phyloP scores from a whole-genome alignment of 768 basidiomycete genomes.

The Pleurotus cornucopiae region DNA sequence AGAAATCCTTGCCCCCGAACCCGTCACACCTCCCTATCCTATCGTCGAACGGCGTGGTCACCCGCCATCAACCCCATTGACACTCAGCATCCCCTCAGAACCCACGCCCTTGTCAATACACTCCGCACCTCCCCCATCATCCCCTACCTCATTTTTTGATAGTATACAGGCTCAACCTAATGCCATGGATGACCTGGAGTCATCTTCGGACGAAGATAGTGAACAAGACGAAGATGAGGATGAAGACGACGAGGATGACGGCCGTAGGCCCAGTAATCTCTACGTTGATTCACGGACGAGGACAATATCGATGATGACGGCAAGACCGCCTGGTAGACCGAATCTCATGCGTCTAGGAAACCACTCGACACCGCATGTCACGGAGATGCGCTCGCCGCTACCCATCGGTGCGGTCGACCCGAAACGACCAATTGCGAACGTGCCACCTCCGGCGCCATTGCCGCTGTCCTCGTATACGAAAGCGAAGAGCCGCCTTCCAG shows the following conservation, averaged over 20 bases:
- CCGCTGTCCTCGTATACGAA: constrained; percentile 41
- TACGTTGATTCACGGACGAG: constrained; percentile 31
- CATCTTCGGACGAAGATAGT: constrained; percentile 47
- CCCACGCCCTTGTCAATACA: constrained; percentile 42
- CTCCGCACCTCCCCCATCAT: constrained; percentile 60
- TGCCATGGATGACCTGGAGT: constrained; percentile 71
- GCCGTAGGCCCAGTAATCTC: constrained; percentile 15
- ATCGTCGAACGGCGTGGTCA: constrained; percentile 26
- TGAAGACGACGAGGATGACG: constrained; percentile 22
- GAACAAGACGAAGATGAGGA: constrained; percentile 34
- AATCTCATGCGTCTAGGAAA: constrained; percentile 64
- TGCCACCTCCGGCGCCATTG: constrained; percentile 37
- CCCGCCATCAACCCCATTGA: constrained; percentile 21
- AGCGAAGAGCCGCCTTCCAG: constrained; percentile 33
- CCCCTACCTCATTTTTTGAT: constrained; percentile 74
- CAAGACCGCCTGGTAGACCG: constrained; percentile 25
- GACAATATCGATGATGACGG: constrained; percentile 31
- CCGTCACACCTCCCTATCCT: constrained; percentile 39
- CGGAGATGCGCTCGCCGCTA: constrained; percentile 30
- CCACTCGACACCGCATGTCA: constrained; percentile 64
- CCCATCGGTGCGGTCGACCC: constrained; percentile 26
- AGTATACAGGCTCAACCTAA: constrained; percentile 64
- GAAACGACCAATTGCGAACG: constrained; percentile 51
- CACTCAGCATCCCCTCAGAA: constrained; percentile 43
- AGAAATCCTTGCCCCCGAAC: constrained; percentile 37